Base-by-base conservation (phyloP, 495 filamentous ascomycete species). In the Thermothielavioides terrestris region DNA sequence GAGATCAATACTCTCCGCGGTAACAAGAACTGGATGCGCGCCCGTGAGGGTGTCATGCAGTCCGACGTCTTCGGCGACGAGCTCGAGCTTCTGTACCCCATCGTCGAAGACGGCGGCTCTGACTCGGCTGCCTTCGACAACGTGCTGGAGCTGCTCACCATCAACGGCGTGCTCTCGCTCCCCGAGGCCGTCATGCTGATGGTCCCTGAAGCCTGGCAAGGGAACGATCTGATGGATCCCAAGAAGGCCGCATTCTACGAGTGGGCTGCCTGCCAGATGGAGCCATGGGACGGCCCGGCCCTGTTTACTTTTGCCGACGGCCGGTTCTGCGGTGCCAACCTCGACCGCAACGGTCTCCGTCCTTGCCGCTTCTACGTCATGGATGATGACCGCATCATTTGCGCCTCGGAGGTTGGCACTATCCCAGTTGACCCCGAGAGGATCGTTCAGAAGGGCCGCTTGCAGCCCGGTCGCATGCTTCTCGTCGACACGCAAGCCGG, bases 1-100 rank as follows among this genome's bases (percentile, higher is more conserved):
- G 92, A 99, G 69, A 97, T 99, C 57, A 99, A 99, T 67, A 99
- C 92, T 3, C 74, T 99, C 54, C 86, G 92, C 58, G 92, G 92
- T 41, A 99, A 99, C 74, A 99, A 99, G 78, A 99, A 99, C 72
- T 99, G 94, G 92, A 99, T 99, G 92, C 82, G 92, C 49, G 91
- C 92, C 42, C 84, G 92, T 64, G 92, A 99, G 66, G 94, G 92
- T 67, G 85, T 95, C 45, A 86, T 99, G 75, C 84, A 86, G 60
- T 97, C 94, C 6, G 81, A 88, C 35, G 78, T 95, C 46, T 97
- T 99, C 59, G 88, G 86, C 42, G 89, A 94, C 25, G 90, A 95
- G 65, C 83, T 99, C 1, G 88, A 99, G 63, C 69, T 71, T 48
- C 76, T 99, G 20, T 97, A 96, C 59, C 92, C 92, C 5, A 90